These are phyloP conservation scores for Smittium mucronatum DNA, from an alignment of 371 early-diverging fungal species.

Conservation along the genomic window DNA sequence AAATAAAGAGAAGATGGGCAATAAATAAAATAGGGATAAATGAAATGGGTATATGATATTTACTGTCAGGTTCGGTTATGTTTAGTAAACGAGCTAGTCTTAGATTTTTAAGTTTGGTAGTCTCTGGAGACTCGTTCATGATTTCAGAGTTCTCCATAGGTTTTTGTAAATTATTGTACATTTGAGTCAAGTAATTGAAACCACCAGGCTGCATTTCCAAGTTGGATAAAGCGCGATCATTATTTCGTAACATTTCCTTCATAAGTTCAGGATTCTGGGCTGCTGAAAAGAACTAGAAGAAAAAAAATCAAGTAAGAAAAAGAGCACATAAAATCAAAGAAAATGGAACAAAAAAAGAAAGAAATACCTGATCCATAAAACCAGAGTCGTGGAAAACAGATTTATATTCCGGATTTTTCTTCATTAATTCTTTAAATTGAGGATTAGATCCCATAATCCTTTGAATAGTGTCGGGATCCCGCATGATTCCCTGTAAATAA, in stretches of 20 bases:
- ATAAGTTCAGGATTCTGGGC: constrained; percentile 62
- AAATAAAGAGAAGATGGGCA: neutral
- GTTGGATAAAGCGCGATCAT: constrained; percentile 75
- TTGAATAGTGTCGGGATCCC: constrained; percentile 4
- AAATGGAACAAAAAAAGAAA: neutral
- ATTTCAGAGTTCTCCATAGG: constrained; percentile 48
- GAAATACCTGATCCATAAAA: constrained; percentile 51
- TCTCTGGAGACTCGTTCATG: constrained; percentile 32
- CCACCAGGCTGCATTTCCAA: constrained; percentile 76
- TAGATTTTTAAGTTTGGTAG: constrained; percentile 40
- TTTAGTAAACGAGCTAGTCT: constrained; percentile 52
- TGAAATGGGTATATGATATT: neutral
- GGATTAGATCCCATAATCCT: constrained; percentile 32
- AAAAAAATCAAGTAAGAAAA: neutral
- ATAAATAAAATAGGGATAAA: neutral
- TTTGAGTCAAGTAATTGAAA: constrained; percentile 63
- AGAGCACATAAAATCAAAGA: neutral
- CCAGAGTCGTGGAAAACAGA: constrained; percentile 63
- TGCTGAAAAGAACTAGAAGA: constrained; percentile 8
- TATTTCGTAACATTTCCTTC: constrained; percentile 69
- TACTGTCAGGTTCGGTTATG: constrained; percentile 31
- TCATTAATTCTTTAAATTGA: constrained; percentile 56
- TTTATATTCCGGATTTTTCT: constrained; percentile 66
- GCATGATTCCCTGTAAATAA: constrained; percentile 26
- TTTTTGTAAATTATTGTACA: constrained; percentile 62